Conservation (phyloP, 306 rosid genomes). For the Trifolium pratense region DNA sequence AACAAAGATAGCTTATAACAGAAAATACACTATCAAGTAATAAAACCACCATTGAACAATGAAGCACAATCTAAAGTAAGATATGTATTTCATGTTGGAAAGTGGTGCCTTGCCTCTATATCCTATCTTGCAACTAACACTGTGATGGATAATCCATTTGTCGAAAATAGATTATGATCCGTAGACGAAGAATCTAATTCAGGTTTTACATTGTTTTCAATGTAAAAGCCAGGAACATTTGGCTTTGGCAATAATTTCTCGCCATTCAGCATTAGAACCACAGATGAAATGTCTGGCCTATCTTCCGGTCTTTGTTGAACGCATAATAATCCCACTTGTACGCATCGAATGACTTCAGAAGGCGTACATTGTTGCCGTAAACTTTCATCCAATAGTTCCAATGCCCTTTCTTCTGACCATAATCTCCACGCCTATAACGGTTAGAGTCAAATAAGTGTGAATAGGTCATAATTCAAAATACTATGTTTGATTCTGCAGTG, state of each 20-base stretch:
- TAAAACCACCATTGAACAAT: not conserved
- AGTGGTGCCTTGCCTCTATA: not conserved
- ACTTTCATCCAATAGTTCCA: slow-evolving; percentile 6
- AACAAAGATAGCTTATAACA: not conserved
- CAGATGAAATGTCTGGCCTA: not conserved
- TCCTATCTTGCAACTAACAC: not conserved
- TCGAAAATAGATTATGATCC: not conserved
- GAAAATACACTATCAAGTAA: not conserved
- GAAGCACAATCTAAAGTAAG: not conserved
- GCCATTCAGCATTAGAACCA: not conserved
- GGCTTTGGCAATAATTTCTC: not conserved
- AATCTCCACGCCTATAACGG: slow-evolving; percentile 13
- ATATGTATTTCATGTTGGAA: not conserved
- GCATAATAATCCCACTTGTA: not conserved
- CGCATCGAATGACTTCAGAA: not conserved
- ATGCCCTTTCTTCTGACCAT: slow-evolving; percentile 2
- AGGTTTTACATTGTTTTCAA: not conserved
- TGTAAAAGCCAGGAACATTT: slow-evolving; percentile 12
- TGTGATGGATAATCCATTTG: slow-evolving; percentile 2
- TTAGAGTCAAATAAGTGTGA: not conserved
- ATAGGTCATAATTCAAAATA: not conserved
- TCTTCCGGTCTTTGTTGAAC: slow-evolving; percentile 6
- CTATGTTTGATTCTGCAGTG: not conserved
- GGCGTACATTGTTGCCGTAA: slow-evolving; percentile 1
- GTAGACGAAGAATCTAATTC: not conserved